Percentiles rank a stretch among this genome's conserved stretches.
Evolutionary conservation across 2,329 filamentous ascomycete genomes (phyloP).

Genomic region (Hypoxylon sp.): DNA sequence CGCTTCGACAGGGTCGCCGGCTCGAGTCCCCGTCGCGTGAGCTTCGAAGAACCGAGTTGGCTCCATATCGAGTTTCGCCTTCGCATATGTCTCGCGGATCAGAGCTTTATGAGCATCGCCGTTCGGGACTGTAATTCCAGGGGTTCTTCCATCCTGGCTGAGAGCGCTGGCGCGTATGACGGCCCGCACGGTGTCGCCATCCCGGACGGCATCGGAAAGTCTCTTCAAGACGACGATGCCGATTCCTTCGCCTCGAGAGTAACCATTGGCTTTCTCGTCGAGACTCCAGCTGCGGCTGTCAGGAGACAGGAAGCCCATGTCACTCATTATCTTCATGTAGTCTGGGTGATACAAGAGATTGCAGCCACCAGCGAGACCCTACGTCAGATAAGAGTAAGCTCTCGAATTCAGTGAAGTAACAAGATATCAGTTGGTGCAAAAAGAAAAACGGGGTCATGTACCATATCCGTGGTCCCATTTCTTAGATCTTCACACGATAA

Average conservation of each 20-base stretch:
- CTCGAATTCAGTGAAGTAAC: too few relatives aligned
- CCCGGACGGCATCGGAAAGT: slow-evolving; percentile 57
- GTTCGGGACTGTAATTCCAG: slow-evolving; percentile 48
- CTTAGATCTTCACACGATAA: slow-evolving; percentile 28
- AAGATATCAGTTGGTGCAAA: too few relatives aligned
- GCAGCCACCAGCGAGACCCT: slow-evolving; percentile 53
- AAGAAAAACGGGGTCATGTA: too few relatives aligned
- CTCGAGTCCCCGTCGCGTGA: slow-evolving; percentile 49
- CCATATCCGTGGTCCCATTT: too few relatives aligned
- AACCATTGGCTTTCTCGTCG: slow-evolving; percentile 59
- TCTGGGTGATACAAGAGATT: slow-evolving; percentile 48
- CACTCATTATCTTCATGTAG: slow-evolving; percentile 36
- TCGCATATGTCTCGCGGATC: slow-evolving; percentile 41
- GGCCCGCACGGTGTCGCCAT: slow-evolving; percentile 58
- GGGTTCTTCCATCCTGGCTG: slow-evolving; percentile 47
- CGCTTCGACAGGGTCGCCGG: slow-evolving; percentile 47
- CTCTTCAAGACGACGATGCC: slow-evolving; percentile 59
- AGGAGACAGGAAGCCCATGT: slow-evolving; percentile 51
- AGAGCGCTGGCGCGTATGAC: slow-evolving; percentile 49
- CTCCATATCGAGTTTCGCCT: slow-evolving; percentile 38
- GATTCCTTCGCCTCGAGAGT: slow-evolving; percentile 60
- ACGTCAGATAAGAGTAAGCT: too few relatives aligned
- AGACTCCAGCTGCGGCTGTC: slow-evolving; percentile 59
- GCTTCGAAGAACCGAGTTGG: slow-evolving; percentile 46
- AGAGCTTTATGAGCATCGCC: slow-evolving; percentile 44